phyloP scores from a whole-genome alignment of 495 filamentous ascomycete genomes.

The Lasiosphaeris hirsuta region DNA sequence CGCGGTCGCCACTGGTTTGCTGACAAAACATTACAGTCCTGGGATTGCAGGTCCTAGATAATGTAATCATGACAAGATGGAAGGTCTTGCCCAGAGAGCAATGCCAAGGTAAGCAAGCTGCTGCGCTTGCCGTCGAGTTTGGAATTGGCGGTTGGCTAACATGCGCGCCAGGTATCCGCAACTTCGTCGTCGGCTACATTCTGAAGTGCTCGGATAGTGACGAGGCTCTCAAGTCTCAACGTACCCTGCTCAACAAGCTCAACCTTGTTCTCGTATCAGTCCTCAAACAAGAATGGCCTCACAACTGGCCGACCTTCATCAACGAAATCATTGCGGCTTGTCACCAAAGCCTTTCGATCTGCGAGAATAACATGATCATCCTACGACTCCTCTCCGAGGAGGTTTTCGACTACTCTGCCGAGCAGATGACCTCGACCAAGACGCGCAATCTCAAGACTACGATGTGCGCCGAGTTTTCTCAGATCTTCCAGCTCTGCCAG shows the following conservation, averaged over 20 bases:
- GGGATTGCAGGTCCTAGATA: conserved; percentile 92
- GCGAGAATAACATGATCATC: conserved; percentile 99
- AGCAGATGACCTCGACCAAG: conserved; percentile 97
- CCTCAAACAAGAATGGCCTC: conserved; percentile 99
- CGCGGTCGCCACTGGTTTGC: conserved; percentile 22
- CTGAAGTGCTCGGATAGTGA: conserved; percentile 87
- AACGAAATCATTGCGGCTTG: conserved; percentile 98
- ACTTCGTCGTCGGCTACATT: conserved; percentile 97
- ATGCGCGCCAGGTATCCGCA: conserved; percentile 72
- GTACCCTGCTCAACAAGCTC: conserved; percentile 91
- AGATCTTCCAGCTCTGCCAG: conserved; percentile 94
- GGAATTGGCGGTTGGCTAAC: conserved; percentile 9
- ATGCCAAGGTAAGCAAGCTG: conserved; percentile 65
- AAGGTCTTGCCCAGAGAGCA: conserved; percentile 94
- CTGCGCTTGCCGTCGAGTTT: background rate
- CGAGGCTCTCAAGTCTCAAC: conserved; percentile 74
- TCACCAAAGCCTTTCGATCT: conserved; percentile 89
- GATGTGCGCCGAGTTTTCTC: conserved; percentile 97
- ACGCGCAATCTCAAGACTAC: conserved; percentile 93
- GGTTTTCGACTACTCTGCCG: conserved; percentile 97
- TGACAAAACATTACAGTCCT: conserved; percentile 63
- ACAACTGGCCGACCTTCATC: conserved; percentile 99
- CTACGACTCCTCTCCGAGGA: conserved; percentile 94
- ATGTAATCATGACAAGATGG: conserved; percentile 98
- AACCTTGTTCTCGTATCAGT: conserved; percentile 97